Evolutionary conservation across 2,329 filamentous ascomycete species (phyloP).

Genomic region (Neobulgaria alba): DNA sequence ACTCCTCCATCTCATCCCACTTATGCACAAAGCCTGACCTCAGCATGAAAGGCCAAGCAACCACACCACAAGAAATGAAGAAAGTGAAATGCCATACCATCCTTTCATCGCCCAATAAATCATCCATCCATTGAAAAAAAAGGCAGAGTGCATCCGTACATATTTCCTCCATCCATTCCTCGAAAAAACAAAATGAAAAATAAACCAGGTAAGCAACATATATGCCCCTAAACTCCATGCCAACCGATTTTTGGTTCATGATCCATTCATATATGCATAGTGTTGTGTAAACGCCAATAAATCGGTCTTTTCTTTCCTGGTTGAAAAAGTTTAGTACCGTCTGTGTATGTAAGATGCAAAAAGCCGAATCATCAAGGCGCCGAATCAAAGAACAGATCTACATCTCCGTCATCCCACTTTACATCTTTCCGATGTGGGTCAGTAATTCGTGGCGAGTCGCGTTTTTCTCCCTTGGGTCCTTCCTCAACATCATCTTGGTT

Average conservation of each 20-base stretch:
- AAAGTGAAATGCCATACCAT: background rate
- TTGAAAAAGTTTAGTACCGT: too few relatives aligned
- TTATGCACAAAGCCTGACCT: background rate
- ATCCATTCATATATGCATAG: too few relatives aligned
- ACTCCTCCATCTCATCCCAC: slow-evolving; percentile 2
- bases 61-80: background rate
- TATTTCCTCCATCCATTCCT: too few relatives aligned
- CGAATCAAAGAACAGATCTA: background rate
- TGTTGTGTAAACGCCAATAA: too few relatives aligned
- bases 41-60: background rate
- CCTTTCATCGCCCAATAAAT: background rate
- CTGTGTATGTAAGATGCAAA: background rate
- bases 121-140: too few relatives aligned
- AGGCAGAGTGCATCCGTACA: too few relatives aligned
- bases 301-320: too few relatives aligned
- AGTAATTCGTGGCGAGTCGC: background rate
- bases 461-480: slow-evolving; percentile 15
- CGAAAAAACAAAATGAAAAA: background rate
- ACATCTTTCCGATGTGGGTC: background rate
- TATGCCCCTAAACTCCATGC: background rate
- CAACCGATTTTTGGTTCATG: too few relatives aligned
- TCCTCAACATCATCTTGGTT: slow-evolving; percentile 23
- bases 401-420: background rate
- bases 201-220: background rate
- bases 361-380: background rate